Conservation (phyloP, 805 yeast genomes). For the Suhomyces vadensis region DNA sequence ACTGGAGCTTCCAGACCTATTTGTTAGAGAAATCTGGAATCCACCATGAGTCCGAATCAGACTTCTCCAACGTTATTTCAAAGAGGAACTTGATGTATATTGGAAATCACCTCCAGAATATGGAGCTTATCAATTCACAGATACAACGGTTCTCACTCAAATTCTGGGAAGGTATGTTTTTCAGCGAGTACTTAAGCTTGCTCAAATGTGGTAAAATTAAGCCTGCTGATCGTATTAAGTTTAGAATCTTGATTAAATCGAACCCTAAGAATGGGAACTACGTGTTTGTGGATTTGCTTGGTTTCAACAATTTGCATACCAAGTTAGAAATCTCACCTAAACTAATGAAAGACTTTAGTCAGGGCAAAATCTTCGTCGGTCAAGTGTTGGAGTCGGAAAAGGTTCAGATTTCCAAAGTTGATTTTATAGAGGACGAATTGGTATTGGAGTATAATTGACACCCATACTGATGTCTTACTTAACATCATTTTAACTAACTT, state of each 20-base stretch:
- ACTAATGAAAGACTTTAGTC: constrained; percentile 20
- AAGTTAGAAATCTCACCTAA: constrained; percentile 22
- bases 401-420: constrained; percentile 27
- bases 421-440: constrained; percentile 38
- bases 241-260: constrained; percentile 23
- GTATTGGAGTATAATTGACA: constrained; percentile 17
- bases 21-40: constrained; percentile 5
- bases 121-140: constrained; percentile 28
- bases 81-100: constrained; percentile 13
- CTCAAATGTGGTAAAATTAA: constrained; percentile 15
- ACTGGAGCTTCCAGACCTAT: constrained; percentile 52
- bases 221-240: constrained; percentile 18
- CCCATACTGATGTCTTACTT: too few species aligned
- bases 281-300: constrained; percentile 27
- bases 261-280: constrained; percentile 27
- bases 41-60: neutral
- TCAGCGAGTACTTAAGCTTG: constrained; percentile 28
- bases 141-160: constrained; percentile 25
- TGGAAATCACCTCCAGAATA: constrained; percentile 33
- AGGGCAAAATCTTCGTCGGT: constrained; percentile 25
- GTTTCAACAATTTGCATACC: constrained; percentile 24
- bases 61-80: neutral
- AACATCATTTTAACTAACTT: too few species aligned
- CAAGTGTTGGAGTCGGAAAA: constrained; percentile 18
- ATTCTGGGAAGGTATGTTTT: constrained; percentile 42